Evolutionary conservation across 2,329 filamentous ascomycete species (phyloP).

Genomic region (Huntiella omanensis): DNA sequence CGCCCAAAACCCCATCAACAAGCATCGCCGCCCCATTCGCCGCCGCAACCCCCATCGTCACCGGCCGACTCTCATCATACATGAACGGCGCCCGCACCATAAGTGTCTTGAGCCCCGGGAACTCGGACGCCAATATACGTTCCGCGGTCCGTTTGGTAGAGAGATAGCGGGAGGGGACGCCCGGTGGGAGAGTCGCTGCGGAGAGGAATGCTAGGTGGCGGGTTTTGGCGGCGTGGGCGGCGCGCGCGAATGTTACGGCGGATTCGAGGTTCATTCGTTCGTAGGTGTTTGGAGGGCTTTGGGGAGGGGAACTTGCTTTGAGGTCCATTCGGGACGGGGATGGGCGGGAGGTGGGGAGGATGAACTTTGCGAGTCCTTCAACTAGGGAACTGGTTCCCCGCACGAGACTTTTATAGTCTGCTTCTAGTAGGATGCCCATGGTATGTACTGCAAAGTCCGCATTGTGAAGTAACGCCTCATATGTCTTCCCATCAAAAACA

Average conservation of each 20-base stretch:
- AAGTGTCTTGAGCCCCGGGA: constrained; percentile 57
- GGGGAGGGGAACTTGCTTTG: background rate
- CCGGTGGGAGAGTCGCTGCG: constrained; percentile 66
- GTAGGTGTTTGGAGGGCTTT: constrained; percentile 28
- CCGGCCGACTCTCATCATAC: constrained; percentile 63
- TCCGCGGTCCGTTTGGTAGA: constrained; percentile 85
- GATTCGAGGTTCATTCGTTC: constrained; percentile 92
- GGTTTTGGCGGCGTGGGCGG: constrained; percentile 46
- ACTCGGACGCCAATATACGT: constrained; percentile 48
- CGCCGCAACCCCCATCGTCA: constrained; percentile 73
- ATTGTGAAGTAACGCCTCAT: constrained; percentile 53
- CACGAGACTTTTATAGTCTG: constrained; percentile 89
- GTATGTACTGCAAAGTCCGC: constrained; percentile 80
- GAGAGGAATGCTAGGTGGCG: constrained; percentile 72
- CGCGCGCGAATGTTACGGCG: constrained; percentile 66
- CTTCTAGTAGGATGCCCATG: constrained; percentile 91
- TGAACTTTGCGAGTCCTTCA: constrained; percentile 39
- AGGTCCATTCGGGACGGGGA: background rate
- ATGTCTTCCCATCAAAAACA: constrained; percentile 65
- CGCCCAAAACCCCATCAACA: constrained; percentile 61
- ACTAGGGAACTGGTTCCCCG: constrained; percentile 51
- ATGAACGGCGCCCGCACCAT: constrained; percentile 78
- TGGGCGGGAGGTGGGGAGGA: too few relatives aligned
- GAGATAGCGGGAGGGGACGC: constrained; percentile 73
- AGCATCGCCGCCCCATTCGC: constrained; percentile 54